phyloP scores from a whole-genome alignment of 345 rosid species.

The Acer campestre region DNA sequence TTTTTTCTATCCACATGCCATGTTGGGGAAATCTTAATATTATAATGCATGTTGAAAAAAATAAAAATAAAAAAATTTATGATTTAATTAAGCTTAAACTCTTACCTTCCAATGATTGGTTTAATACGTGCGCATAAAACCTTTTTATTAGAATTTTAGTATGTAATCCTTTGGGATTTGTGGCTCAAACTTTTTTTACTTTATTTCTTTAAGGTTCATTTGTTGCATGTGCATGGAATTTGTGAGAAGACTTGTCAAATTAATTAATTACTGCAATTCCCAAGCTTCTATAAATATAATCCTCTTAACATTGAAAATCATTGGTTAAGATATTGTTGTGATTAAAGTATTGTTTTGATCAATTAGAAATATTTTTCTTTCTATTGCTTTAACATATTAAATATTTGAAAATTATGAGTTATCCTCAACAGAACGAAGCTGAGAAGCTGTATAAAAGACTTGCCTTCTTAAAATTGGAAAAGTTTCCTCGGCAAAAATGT shows the following conservation, averaged over 20 bases:
- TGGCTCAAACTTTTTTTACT: background rate
- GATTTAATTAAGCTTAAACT: background rate
- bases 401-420: slow-evolving; percentile 17
- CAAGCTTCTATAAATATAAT: slow-evolving; percentile 8
- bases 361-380: slow-evolving; percentile 16
- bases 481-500: slow-evolving; percentile 33
- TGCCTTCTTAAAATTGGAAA: slow-evolving; percentile 45
- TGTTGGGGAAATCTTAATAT: background rate
- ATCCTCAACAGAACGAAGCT: slow-evolving; percentile 53
- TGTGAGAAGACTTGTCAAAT: background rate
- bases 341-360: slow-evolving; percentile 8
- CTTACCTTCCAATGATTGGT: background rate
- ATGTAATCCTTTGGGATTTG: slow-evolving; percentile 3
- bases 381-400: slow-evolving; percentile 2
- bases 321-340: background rate
- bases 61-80: background rate
- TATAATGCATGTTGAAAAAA: background rate
- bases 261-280: background rate
- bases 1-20: background rate
- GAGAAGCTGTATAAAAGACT: slow-evolving; percentile 67
- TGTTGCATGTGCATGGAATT: background rate
- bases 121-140: background rate
- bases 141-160: background rate
- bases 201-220: background rate
- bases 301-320: background rate